Percentiles rank a stretch among this genome's conserved stretches.
phyloP scores from a whole-genome alignment of 768 basidiomycete genomes.

The Arthromyces matolae region DNA sequence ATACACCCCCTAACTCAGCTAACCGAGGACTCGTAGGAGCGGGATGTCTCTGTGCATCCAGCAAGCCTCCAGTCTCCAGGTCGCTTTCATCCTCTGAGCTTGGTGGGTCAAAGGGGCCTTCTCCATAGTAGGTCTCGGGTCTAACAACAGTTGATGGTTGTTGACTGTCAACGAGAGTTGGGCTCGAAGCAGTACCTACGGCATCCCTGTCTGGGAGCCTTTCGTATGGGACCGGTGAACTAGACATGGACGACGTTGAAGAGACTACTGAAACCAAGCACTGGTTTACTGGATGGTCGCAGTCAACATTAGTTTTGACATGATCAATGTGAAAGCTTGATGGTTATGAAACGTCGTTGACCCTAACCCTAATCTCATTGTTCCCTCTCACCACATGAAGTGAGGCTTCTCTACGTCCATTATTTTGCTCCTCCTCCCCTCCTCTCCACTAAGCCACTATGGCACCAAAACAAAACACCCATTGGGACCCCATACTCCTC shows the following conservation, averaged over 20 bases:
- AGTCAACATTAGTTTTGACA: neutral
- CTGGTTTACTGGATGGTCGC: neutral
- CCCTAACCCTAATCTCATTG: constrained; percentile 20
- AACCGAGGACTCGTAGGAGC: constrained; percentile 19
- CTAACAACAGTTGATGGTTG: constrained; percentile 6
- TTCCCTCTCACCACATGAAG: constrained; percentile 7
- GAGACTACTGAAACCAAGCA: neutral
- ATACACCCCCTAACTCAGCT: constrained; percentile 21
- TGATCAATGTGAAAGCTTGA: neutral
- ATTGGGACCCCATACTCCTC: constrained; percentile 89
- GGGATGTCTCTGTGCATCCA: constrained; percentile 47
- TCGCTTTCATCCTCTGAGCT: constrained; percentile 75
- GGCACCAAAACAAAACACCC: constrained; percentile 40
- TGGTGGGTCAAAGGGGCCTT: constrained; percentile 73
- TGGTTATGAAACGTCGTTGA: neutral
- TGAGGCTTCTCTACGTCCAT: neutral
- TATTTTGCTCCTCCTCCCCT: neutral
- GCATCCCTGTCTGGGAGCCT: constrained; percentile 11
- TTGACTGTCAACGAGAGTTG: constrained; percentile 11
- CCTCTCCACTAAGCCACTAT: constrained; percentile 10
- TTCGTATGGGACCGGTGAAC: constrained; percentile 14
- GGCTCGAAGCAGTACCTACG: neutral
- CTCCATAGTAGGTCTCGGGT: constrained; percentile 59
- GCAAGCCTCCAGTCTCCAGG: constrained; percentile 29
- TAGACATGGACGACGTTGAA: constrained; percentile 10